Conservation (phyloP, 345 rosid genomes). For the Populus deltoides region DNA sequence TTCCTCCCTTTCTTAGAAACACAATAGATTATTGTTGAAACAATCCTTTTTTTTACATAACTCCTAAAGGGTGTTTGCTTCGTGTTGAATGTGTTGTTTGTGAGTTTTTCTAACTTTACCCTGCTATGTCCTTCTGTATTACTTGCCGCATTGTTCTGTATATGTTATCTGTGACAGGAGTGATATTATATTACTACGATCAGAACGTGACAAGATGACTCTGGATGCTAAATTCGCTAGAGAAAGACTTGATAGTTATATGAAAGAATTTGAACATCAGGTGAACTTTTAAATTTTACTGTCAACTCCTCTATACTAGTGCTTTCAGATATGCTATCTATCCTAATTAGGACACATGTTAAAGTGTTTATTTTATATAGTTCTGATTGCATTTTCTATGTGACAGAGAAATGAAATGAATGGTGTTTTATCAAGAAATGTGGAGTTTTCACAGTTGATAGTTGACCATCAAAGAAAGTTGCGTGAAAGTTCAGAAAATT, state of each 20-base stretch:
- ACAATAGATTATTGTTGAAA: too few relatives aligned
- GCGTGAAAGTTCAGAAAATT: slow-evolving; percentile 72
- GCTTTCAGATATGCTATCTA: neutral
- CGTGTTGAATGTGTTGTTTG: neutral
- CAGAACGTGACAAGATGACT: slow-evolving; percentile 78
- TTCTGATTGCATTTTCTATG: slow-evolving; percentile 16
- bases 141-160: neutral
- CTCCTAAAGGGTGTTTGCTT: neutral
- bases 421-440: slow-evolving; percentile 69
- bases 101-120: neutral
- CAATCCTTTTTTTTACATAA: too few relatives aligned
- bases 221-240: slow-evolving; percentile 68
- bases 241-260: slow-evolving; percentile 65
- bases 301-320: neutral
- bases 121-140: neutral
- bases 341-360: neutral
- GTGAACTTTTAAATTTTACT: slow-evolving; percentile 28
- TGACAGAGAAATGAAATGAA: slow-evolving; percentile 66
- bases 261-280: slow-evolving; percentile 80
- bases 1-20: too few relatives aligned
- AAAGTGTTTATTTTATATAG: neutral
- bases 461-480: slow-evolving; percentile 75
- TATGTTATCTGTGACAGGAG: slow-evolving; percentile 37
- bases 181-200: slow-evolving; percentile 56
- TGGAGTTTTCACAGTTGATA: slow-evolving; percentile 78